Evolutionary conservation across 2,329 filamentous ascomycete species (phyloP), one percentile per base, ranked within the genome.

Genomic region (Talaromyces rugulosus): DNA sequence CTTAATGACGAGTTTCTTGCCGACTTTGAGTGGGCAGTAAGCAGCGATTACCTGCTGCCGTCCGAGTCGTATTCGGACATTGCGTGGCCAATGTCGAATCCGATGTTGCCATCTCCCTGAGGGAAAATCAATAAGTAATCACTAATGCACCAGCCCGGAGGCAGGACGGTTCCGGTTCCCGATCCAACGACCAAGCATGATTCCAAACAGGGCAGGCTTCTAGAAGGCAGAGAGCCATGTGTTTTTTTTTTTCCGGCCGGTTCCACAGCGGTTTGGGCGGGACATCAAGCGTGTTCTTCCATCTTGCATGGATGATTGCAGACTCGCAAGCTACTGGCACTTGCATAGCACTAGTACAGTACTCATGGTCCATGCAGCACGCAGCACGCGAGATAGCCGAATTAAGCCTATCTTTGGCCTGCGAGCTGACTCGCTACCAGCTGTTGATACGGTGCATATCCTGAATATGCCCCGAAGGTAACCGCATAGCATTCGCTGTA

Each of bases 1-100:
- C 52, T 75, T n/a, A 71, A 76, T 52, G 75, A 77, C 27, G 69
- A 75, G 44, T 76, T 77, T 55, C 65, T 77, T 4, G 69, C 73
- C 0, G 73, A 77, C 58, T 73, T 77, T 23, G 75, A 77, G 58
- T 77, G 75, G 75, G 70, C 74, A 2, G 61, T 76, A 12, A 66
- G 67, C 2, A 72, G 74, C 31, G 72, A 74, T 56, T 66, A 62
- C 14, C 47, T 74, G 5, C 68, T 73, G 44, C 66, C 69, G 1
- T 36, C 69, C 12, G 73, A 70, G n/a, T 64, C 65, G 5, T 67
- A 69, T 18, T 64, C 64, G 3, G 60, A 66, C 16, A 65, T 64
- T 18, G 44, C 23, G 8, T 73, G 68, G 67, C 60, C 68, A 6
- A 62, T 63, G 0, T 34, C 58, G 12, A 16, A 14, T 7, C 27